Conservation (phyloP, 2,329 filamentous ascomycete genomes). For the Rutstroemia sp. region DNA sequence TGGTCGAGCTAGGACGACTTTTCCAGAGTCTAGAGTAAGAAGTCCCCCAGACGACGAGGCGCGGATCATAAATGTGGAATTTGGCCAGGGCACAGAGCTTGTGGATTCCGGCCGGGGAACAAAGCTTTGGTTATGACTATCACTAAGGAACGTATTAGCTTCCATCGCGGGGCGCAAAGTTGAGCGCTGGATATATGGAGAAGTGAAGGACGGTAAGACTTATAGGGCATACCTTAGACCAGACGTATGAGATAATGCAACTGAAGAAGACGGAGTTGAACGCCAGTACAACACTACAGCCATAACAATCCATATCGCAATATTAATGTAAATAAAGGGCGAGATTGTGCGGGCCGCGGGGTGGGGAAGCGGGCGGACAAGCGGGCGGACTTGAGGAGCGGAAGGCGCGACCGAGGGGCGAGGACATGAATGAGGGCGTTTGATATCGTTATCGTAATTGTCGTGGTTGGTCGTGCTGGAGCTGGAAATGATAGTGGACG, state of each 20-base stretch:
- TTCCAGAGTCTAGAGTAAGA: background rate
- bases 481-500: background rate
- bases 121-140: slow-evolving; percentile 32
- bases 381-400: slow-evolving; percentile 10
- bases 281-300: slow-evolving; percentile 45
- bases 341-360: slow-evolving; percentile 37
- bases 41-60: background rate
- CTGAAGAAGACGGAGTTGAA: slow-evolving; percentile 64
- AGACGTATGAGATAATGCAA: slow-evolving; percentile 78
- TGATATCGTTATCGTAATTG: background rate
- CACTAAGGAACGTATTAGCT: slow-evolving; percentile 29
- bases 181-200: too few relatives aligned
- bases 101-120: too few relatives aligned
- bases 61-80: background rate
- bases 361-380: slow-evolving; percentile 17
- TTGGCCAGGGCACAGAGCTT: background rate
- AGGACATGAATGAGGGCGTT: background rate
- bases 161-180: background rate
- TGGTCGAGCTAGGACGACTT: background rate
- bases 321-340: slow-evolving; percentile 45
- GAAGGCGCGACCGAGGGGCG: background rate
- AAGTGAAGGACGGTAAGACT: background rate
- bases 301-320: slow-evolving; percentile 45
- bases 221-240: slow-evolving; percentile 82
- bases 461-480: background rate